phyloP scores from a whole-genome alignment of 2,329 filamentous ascomycete species.

The Harringtonia lauricola region DNA sequence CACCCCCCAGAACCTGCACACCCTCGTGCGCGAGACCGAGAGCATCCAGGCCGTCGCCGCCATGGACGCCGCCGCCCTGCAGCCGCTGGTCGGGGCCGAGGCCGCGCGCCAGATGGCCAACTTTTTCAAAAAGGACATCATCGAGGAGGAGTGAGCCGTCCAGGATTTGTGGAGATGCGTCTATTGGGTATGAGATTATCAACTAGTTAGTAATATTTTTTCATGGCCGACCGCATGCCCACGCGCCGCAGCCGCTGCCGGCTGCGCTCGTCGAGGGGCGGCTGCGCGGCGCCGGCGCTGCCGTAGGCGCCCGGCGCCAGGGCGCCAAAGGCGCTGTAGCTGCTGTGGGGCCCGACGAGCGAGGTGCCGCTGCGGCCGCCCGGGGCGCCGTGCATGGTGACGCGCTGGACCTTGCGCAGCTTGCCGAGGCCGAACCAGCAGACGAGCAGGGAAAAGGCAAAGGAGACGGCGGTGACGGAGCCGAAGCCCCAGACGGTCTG shows the following conservation, averaged over 20 bases:
- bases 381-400: slow-evolving; percentile 19
- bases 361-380: neutral
- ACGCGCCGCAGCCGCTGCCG: slow-evolving; percentile 38
- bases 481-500: slow-evolving; percentile 81
- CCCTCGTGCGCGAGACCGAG: slow-evolving; percentile 59
- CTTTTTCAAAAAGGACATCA: slow-evolving; percentile 65
- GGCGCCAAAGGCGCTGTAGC: neutral
- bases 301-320: too few species aligned
- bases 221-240: slow-evolving; percentile 20
- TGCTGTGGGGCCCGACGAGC: neutral
- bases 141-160: slow-evolving; percentile 37
- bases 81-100: slow-evolving; percentile 65
- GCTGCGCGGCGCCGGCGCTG: too few species aligned
- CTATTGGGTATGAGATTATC: neutral
- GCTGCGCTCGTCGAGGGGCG: slow-evolving; percentile 37
- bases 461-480: slow-evolving; percentile 60
- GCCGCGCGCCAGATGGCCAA: slow-evolving; percentile 63
- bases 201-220: slow-evolving; percentile 9
- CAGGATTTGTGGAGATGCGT: neutral
- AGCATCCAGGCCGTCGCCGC: slow-evolving; percentile 79
- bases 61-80: slow-evolving; percentile 64
- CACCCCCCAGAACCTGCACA: slow-evolving; percentile 64
- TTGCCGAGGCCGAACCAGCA: slow-evolving; percentile 76
- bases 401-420: slow-evolving; percentile 48
- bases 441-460: slow-evolving; percentile 63